Conservation (phyloP, 1,284 basidiomycete genomes). For the Apiotrichum sp. region DNA sequence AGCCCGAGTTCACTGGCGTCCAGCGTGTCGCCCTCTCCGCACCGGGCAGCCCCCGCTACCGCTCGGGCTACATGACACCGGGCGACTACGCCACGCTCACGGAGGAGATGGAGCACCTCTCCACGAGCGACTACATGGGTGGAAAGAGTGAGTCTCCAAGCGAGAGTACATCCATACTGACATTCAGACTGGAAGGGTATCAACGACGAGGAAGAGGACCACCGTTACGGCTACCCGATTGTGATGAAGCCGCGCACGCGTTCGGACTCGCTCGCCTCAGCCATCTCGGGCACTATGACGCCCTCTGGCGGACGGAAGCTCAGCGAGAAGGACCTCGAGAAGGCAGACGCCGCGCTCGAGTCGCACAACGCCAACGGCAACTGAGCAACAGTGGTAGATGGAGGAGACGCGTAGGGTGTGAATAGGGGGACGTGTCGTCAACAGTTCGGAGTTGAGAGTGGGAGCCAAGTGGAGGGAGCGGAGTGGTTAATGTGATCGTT, state of each 20-base stretch:
- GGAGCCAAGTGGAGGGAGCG: too few species aligned
- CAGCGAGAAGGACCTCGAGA: slow-evolving; percentile 73
- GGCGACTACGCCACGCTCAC: slow-evolving; percentile 83
- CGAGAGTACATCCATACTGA: neutral
- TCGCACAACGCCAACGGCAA: slow-evolving; percentile 27
- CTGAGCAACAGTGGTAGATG: too few species aligned
- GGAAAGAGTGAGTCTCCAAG: slow-evolving; percentile 52
- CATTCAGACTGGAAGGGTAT: slow-evolving; percentile 43
- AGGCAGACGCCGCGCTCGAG: slow-evolving; percentile 72
- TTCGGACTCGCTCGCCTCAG: slow-evolving; percentile 59
- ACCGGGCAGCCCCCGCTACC: slow-evolving; percentile 78
- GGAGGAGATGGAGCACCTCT: slow-evolving; percentile 84
- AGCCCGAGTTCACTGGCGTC: slow-evolving; percentile 61
- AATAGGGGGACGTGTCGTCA: too few species aligned
- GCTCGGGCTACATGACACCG: slow-evolving; percentile 71
- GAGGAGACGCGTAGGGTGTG: too few species aligned
- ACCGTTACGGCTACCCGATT: slow-evolving; percentile 85
- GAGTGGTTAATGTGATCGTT: too few species aligned
- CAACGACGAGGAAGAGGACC: slow-evolving; percentile 65
- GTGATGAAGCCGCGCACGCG: slow-evolving; percentile 81
- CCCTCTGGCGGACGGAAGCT: slow-evolving; percentile 70
- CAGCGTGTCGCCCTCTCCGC: slow-evolving; percentile 65
- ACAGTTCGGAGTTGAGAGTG: too few species aligned
- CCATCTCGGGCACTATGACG: slow-evolving; percentile 80
- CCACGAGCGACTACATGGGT: slow-evolving; percentile 83